These are phyloP conservation scores for Gossypium australe DNA, from an alignment of 345 rosid genomes.

Conservation along the genomic window DNA sequence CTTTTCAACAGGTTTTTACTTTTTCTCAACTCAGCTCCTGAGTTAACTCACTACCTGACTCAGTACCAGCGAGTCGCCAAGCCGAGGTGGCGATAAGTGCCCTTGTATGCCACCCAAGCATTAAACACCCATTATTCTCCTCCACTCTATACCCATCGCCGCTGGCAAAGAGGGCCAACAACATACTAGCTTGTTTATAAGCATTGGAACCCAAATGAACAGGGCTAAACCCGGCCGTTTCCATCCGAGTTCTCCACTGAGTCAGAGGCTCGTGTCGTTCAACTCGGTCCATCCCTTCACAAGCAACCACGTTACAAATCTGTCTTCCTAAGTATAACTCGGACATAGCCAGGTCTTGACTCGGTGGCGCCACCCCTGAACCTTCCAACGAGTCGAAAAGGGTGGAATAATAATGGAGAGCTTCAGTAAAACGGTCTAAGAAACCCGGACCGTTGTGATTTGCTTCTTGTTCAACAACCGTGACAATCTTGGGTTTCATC, in stretches of 20 bases:
- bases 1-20: background rate
- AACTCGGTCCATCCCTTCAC: slow-evolving; percentile 70
- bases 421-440: slow-evolving; percentile 71
- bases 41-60: slow-evolving; percentile 2
- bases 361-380: slow-evolving; percentile 28
- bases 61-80: slow-evolving; percentile 45
- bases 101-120: slow-evolving; percentile 94
- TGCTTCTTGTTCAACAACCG: slow-evolving; percentile 84
- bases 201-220: slow-evolving; percentile 88
- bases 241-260: slow-evolving; percentile 67
- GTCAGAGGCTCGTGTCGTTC: slow-evolving; percentile 73
- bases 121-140: slow-evolving; percentile 70
- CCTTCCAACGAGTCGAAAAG: slow-evolving; percentile 86
- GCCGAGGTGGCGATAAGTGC: slow-evolving; percentile 92
- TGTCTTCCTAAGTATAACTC: slow-evolving; percentile 74
- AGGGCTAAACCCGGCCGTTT: slow-evolving; percentile 51
- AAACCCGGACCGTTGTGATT: slow-evolving; percentile 73
- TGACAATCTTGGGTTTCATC: slow-evolving; percentile 70
- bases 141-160: slow-evolving; percentile 90
- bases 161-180: slow-evolving; percentile 66
- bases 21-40: background rate
- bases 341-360: slow-evolving; percentile 67
- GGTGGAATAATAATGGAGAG: slow-evolving; percentile 79
- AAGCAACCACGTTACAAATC: slow-evolving; percentile 79
- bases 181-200: slow-evolving; percentile 80